Evolutionary conservation across 345 rosid genomes (phyloP).

Genomic region (Populus pruinosa): DNA sequence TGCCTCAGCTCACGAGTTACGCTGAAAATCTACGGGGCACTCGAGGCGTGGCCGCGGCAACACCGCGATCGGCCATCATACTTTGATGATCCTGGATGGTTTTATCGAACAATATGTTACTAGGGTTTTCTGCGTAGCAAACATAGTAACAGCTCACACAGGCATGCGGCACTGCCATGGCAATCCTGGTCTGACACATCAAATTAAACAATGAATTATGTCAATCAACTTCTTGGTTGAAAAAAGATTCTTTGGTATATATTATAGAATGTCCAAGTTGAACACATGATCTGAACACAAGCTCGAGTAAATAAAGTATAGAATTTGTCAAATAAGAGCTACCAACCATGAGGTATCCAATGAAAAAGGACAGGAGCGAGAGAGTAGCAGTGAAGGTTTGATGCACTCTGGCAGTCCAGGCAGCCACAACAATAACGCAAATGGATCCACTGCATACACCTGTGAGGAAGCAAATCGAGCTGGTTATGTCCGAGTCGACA

Average conservation of each 20-base stretch:
- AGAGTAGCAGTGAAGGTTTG: slow-evolving; percentile 69
- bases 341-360: slow-evolving; percentile 93
- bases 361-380: slow-evolving; percentile 67
- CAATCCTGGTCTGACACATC: slow-evolving; percentile 71
- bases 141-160: slow-evolving; percentile 92
- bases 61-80: slow-evolving; percentile 51
- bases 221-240: slow-evolving; percentile 13
- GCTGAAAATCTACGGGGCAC: slow-evolving; percentile 40
- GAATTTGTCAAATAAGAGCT: neutral
- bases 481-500: slow-evolving; percentile 82
- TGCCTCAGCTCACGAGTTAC: slow-evolving; percentile 3
- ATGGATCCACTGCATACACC: slow-evolving; percentile 95
- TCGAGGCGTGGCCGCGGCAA: slow-evolving; percentile 61
- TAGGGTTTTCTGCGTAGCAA: slow-evolving; percentile 88
- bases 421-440: slow-evolving; percentile 75
- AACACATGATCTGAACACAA: neutral
- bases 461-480: slow-evolving; percentile 85
- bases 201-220: slow-evolving; percentile 1
- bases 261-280: slow-evolving; percentile 14
- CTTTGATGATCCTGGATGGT: slow-evolving; percentile 54
- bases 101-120: slow-evolving; percentile 60
- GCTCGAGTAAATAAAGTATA: neutral
- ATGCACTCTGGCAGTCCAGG: slow-evolving; percentile 69
- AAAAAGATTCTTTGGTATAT: neutral
- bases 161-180: slow-evolving; percentile 96